Percentiles rank a stretch among this genome's conserved stretches.
phyloP scores from a whole-genome alignment of 2,329 filamentous ascomycete genomes.

The Penicillium brevicompactum region DNA sequence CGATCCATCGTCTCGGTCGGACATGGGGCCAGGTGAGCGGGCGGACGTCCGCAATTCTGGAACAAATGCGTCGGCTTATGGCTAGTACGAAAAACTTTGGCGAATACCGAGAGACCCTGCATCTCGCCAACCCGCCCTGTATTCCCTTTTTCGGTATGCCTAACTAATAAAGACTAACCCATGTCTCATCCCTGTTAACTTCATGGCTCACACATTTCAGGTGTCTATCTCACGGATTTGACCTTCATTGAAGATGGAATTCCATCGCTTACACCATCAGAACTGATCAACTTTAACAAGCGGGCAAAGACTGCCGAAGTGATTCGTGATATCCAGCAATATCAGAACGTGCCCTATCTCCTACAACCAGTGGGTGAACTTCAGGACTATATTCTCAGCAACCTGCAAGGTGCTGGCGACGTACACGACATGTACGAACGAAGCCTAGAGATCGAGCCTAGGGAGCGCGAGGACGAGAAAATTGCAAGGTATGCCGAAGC shows the following conservation, averaged over 20 bases:
- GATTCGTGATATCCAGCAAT: constrained; percentile 97
- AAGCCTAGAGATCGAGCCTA: constrained; percentile 87
- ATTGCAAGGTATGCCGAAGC: constrained; percentile 80
- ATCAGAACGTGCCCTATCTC: constrained; percentile 95
- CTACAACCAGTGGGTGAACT: constrained; percentile 86
- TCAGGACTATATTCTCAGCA: constrained; percentile 94
- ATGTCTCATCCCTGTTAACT: neutral
- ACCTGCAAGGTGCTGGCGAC: constrained; percentile 92
- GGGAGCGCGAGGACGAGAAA: constrained; percentile 98
- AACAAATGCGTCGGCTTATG: constrained; percentile 93
- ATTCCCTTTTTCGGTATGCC: constrained; percentile 92
- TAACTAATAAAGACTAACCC: constrained; percentile 2
- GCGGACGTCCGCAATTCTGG: constrained; percentile 75
- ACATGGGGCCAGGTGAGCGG: constrained; percentile 94
- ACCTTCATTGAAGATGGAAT: constrained; percentile 99
- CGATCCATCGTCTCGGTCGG: constrained; percentile 87
- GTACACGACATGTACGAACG: constrained; percentile 99
- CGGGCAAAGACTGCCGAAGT: constrained; percentile 97
- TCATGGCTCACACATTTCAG: constrained; percentile 49
- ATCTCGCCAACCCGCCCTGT: constrained; percentile 91
- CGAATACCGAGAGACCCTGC: constrained; percentile 90
- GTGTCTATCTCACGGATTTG: constrained; percentile 93
- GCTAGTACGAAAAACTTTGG: constrained; percentile 97
- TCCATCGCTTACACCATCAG: constrained; percentile 91
- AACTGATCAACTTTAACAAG: constrained; percentile 98